Evolutionary conservation across 2,329 filamentous ascomycete species (phyloP).

Genomic region (Pestalotiopsis sp.): DNA sequence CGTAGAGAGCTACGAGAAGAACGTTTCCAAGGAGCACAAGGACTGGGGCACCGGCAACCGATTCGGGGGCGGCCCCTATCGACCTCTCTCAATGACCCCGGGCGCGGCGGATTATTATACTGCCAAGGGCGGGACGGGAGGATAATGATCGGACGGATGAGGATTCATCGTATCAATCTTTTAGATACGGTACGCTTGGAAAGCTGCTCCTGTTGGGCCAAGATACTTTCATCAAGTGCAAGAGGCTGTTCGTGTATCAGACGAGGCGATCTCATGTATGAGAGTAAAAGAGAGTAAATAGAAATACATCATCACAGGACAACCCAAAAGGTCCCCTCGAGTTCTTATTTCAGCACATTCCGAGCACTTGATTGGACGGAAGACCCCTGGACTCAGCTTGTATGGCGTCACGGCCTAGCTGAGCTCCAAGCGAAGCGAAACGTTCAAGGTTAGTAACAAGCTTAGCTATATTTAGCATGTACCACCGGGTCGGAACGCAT

Average conservation of each 20-base stretch:
- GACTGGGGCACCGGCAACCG: conserved; percentile 11
- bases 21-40: neutral
- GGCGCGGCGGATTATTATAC: neutral
- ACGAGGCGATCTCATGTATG: no score
- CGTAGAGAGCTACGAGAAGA: conserved; percentile 1
- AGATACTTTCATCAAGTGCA: no score
- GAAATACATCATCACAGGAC: no score
- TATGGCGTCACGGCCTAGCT: neutral
- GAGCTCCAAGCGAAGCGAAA: neutral
- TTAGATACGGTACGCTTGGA: no score
- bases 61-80: conserved; percentile 2
- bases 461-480: neutral
- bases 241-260: no score
- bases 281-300: no score
- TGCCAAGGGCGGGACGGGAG: neutral
- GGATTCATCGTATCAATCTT: no score
- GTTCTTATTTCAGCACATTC: no score
- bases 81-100: neutral
- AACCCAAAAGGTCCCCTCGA: no score
- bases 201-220: no score
- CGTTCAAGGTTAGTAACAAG: neutral
- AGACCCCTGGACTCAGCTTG: no score
- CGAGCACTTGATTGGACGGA: no score
- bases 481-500: neutral
- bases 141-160: neutral